Evolutionary conservation across 106 monocot species (phyloP).

Genomic region (Agapanthus africanus): DNA sequence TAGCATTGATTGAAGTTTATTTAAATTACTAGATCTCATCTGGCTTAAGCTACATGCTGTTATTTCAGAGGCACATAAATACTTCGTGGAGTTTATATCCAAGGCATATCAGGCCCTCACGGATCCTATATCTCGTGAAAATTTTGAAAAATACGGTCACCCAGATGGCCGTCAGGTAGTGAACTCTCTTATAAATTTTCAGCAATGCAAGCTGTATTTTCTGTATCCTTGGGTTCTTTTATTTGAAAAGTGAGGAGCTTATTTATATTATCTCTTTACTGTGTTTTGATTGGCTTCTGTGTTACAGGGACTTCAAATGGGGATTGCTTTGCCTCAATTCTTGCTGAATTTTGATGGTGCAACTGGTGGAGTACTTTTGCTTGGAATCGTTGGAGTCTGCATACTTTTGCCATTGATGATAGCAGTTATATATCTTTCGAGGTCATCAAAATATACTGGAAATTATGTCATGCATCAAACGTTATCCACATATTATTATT

Average conservation of each 20-base stretch:
- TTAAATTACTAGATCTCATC: background rate
- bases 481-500: conserved; percentile 70
- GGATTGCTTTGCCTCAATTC: conserved; percentile 89
- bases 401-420: conserved; percentile 77
- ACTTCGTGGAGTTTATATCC: conserved; percentile 29
- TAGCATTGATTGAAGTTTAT: background rate
- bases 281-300: conserved; percentile 1
- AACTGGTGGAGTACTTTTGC: conserved; percentile 73
- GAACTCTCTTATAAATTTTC: conserved; percentile 1
- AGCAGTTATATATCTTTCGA: conserved; percentile 87
- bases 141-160: conserved; percentile 92
- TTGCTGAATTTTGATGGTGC: conserved; percentile 80
- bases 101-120: conserved; percentile 29
- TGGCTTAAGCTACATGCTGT: conserved; percentile 10
- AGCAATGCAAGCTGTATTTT: background rate
- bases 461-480: conserved; percentile 92
- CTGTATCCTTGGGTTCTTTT: background rate
- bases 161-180: conserved; percentile 95
- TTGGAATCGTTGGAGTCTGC: conserved; percentile 87
- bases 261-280: background rate
- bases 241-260: background rate
- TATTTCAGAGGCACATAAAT: conserved; percentile 75
- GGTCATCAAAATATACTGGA: conserved; percentile 88
- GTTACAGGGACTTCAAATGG: conserved; percentile 81
- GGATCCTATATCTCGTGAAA: conserved; percentile 52